A percentile compares a stretch with the other conserved stretches of the same genome.
phyloP scores from a whole-genome alignment of 2,329 filamentous ascomycete species.

The Nemania bipapillata region DNA sequence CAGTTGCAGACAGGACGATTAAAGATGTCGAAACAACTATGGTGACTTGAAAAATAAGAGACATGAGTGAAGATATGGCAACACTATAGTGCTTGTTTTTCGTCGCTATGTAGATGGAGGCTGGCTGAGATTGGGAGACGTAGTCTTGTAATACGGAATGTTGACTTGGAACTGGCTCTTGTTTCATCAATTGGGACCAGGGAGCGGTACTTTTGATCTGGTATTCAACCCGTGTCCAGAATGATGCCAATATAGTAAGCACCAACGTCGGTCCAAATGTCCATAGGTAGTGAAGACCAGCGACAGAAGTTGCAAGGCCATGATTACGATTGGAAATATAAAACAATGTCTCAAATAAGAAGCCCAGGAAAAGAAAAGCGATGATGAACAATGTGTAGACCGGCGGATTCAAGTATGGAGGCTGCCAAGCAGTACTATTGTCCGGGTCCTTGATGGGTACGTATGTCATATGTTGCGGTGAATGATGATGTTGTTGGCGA shows the following conservation, averaged over 20 bases:
- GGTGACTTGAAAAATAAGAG: background rate
- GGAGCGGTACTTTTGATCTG: slow-evolving; percentile 21
- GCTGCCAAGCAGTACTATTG: background rate
- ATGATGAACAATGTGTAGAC: background rate
- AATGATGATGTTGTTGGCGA: background rate
- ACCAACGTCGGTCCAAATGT: slow-evolving; percentile 51
- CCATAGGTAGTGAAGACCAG: slow-evolving; percentile 23
- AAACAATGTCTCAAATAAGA: background rate
- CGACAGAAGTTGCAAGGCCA: slow-evolving; percentile 11
- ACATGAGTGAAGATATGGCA: background rate
- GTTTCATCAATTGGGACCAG: slow-evolving; percentile 23
- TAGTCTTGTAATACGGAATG: slow-evolving; percentile 27
- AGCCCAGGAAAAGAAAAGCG: background rate
- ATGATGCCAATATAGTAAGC: slow-evolving; percentile 48
- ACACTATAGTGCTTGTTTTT: slow-evolving; percentile 23
- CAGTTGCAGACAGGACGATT: background rate
- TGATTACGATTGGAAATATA: slow-evolving; percentile 13
- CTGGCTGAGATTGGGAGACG: slow-evolving; percentile 17
- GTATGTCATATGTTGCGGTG: background rate
- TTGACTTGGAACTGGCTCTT: background rate
- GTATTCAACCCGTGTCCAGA: slow-evolving; percentile 32
- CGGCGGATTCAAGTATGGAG: background rate
- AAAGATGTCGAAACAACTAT: slow-evolving; percentile 11
- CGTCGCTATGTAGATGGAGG: background rate
- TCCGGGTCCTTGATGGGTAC: background rate